Percentiles rank a stretch among this genome's conserved stretches.
These are phyloP conservation scores for Brettanomyces nanus DNA, from an alignment of 805 yeast species.

Conservation along the genomic window DNA sequence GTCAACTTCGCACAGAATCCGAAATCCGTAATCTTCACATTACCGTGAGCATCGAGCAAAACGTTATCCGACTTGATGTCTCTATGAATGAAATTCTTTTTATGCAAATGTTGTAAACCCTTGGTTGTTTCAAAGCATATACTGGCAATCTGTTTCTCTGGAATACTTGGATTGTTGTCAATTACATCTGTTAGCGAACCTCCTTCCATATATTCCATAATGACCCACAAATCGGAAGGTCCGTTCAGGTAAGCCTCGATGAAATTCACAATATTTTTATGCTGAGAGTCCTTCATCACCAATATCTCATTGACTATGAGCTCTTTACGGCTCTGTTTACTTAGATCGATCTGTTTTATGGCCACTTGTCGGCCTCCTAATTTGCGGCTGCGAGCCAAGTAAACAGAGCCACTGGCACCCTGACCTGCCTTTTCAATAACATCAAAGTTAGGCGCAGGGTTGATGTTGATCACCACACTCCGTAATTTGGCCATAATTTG, in stretches of 20 bases:
- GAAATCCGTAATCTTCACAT: conserved; percentile 92
- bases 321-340: conserved; percentile 89
- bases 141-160: conserved; percentile 85
- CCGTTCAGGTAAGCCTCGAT: conserved; percentile 83
- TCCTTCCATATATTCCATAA: conserved; percentile 99
- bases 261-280: conserved; percentile 90
- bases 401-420: conserved; percentile 97
- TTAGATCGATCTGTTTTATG: conserved; percentile 89
- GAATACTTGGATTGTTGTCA: conserved; percentile 72
- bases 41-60: conserved; percentile 68
- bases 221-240: conserved; percentile 86
- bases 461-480: conserved; percentile 72
- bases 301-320: conserved; percentile 90
- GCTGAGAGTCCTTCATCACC: conserved; percentile 94
- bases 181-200: conserved; percentile 95
- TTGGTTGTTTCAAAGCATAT: conserved; percentile 85
- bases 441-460: conserved; percentile 78
- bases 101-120: conserved; percentile 88
- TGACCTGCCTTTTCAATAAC: conserved; percentile 87
- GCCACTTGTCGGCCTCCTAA: conserved; percentile 65
- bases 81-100: conserved; percentile 88
- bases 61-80: conserved; percentile 97
- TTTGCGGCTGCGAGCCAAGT: conserved; percentile 62
- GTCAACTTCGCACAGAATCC: conserved; percentile 91
- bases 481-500: conserved; percentile 77